These are phyloP conservation scores for Crataegus laevigata DNA, from an alignment of 306 rosid genomes.

Conservation along the genomic window DNA sequence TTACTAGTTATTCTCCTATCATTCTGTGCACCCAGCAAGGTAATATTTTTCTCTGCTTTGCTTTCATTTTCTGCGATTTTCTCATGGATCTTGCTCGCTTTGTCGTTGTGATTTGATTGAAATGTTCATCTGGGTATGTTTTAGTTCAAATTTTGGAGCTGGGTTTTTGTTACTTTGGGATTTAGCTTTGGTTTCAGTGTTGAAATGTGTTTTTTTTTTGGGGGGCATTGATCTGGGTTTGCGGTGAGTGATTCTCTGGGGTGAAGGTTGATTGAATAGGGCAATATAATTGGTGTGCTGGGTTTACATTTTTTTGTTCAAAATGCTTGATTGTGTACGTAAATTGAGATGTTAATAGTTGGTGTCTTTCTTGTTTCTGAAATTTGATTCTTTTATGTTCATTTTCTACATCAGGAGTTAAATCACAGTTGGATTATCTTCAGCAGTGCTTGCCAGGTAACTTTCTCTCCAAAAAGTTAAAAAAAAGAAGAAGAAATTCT, in stretches of 20 bases:
- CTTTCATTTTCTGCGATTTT: neutral
- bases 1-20: slow-evolving; percentile 74
- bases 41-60: slow-evolving; percentile 4
- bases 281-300: neutral
- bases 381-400: neutral
- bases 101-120: slow-evolving; percentile 23
- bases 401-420: slow-evolving; percentile 51
- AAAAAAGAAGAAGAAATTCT: too few species aligned
- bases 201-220: neutral
- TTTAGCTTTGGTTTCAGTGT: slow-evolving; percentile 16
- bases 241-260: too few species aligned
- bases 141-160: slow-evolving; percentile 17
- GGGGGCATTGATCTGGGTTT: too few species aligned
- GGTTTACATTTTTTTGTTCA: neutral
- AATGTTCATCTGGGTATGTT: slow-evolving; percentile 29
- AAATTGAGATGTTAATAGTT: neutral
- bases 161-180: slow-evolving; percentile 24
- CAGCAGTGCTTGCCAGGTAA: slow-evolving; percentile 91
- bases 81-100: slow-evolving; percentile 20
- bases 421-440: slow-evolving; percentile 82
- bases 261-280: neutral
- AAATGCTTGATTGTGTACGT: slow-evolving; percentile 14
- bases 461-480: slow-evolving; percentile 1
- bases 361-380: neutral
- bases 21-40: slow-evolving; percentile 98